Base-by-base conservation (phyloP, 2,329 filamentous ascomycete species). In the Ramichloridium luteum region DNA sequence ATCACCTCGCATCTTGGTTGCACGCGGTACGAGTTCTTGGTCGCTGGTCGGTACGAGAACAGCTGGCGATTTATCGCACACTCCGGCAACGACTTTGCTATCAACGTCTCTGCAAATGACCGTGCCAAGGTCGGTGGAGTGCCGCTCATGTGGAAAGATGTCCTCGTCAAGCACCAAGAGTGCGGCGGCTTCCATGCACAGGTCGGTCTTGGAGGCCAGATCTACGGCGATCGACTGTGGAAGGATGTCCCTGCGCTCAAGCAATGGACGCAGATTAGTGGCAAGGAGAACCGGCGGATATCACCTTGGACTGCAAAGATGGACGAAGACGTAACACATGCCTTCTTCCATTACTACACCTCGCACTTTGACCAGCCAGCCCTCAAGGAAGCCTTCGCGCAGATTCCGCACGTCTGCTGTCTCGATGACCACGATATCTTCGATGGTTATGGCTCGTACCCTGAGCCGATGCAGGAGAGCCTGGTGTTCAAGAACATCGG, bases 401-500 rank as follows among this genome's bases (percentile, higher is more conserved):
- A 98, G 61, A 94, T 98, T 40, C 90, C 90, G 25, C 86, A 94
- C 51, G 66, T 98, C 32, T 68, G 92, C 47, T 84, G 92, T 53
- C 76, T 98, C 32, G 86, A 98, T 51, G 90, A 96, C 50, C 90
- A 96, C 56, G 90, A 98, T 47, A 94, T 98, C 36, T 98, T 98
- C 47, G 90, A 98, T 51, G 90, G 90, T 15, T 98, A 90, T 47
- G 90, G 90, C 16, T 93, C 85, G 1, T 98, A 96, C 50, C 90
- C 90, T 0, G 85, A 93, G 40, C 92, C 96, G 54, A 96, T 98
- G 88, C 90, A 98, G 53, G 82, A 82, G 44, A 94, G 85, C 12
- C 80, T 93, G 43, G 85, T 96, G 62, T 96, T 98, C 67, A 94
- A 93, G 61, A 96, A 96, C 53, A 93, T 96, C 50, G 90, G 90